Evolutionary conservation across 1,139 yeast genomes (phyloP), one percentile per base, ranked within the genome.

Genomic region (Zygoascus hellenicus): DNA sequence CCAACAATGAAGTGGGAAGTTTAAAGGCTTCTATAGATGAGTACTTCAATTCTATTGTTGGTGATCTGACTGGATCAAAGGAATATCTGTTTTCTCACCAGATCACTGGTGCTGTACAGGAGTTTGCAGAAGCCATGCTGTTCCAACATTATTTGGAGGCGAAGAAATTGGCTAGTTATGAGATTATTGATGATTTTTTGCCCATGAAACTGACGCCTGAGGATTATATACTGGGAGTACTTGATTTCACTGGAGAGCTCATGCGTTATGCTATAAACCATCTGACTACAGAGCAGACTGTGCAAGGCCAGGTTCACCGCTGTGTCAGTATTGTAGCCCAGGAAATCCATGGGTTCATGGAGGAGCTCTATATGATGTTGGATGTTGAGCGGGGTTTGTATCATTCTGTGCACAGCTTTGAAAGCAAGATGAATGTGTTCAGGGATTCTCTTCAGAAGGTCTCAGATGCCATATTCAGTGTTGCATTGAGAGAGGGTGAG

Each of bases 231-330:
- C 61, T 70, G 63, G 76, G 75, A 0, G 48, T 71, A 10, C 65
- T 70, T 54, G 76, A 71, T 52, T 58, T 71, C 45, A 69, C 75
- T 0, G 76, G 76, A 1, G 76, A 71, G 48, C 58, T 71, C 29
- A 71, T 71, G 75, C 52, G 73, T 33, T 66, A 60, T 48, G 63
- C 70, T 9, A 65, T 69, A 10, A 50, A 53, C 10, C 57, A 59
- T 36, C 37, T 52, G 7, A 42, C 49, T 7, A 33, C 31, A 9
- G 30, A 14, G 17, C 44, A 42, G n/a, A 34, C 38, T 15, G 30
- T 16, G 35, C 43, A 34, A 16, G 37, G 43, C 32, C 35, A 30
- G 16, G 5, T 35, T 9, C n/a, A 11, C 9, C 38, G 22, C 2
- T 9, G 16, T 9, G 38, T 35, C 10, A 33, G 22, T 5, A 35